phyloP scores from a whole-genome alignment of 2,329 filamentous ascomycete genomes.

The Chaetomiaceae sp. region DNA sequence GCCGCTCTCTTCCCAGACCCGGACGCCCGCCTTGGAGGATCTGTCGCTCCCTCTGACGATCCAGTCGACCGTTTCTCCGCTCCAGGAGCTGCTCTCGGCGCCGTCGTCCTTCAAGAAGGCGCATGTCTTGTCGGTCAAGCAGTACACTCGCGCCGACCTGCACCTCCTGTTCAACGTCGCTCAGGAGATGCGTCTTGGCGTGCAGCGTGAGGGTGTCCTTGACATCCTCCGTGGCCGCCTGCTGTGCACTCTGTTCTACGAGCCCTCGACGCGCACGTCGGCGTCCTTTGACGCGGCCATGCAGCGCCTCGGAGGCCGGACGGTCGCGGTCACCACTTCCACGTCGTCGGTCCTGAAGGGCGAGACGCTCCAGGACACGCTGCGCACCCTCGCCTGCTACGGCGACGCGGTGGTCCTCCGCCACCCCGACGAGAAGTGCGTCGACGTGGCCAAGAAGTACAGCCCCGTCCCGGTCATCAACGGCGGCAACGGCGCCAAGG shows the following conservation, averaged over 20 bases:
- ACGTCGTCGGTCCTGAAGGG: constrained; percentile 92
- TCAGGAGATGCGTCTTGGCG: constrained; percentile 93
- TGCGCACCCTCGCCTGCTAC: constrained; percentile 91
- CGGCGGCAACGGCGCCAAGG: constrained; percentile 89
- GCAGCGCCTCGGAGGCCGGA: constrained; percentile 91
- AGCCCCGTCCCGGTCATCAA: constrained; percentile 93
- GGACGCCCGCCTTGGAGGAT: constrained; percentile 37
- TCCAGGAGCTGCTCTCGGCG: constrained; percentile 68
- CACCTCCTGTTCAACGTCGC: constrained; percentile 94
- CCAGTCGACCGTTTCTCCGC: constrained; percentile 51
- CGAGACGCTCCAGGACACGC: constrained; percentile 86
- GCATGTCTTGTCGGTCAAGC: constrained; percentile 86
- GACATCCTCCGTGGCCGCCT: constrained; percentile 82
- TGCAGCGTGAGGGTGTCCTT: constrained; percentile 85
- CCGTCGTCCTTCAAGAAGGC: constrained; percentile 81
- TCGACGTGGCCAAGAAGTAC: constrained; percentile 78
- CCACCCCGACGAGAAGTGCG: constrained; percentile 78
- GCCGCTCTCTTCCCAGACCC: constrained; percentile 24
- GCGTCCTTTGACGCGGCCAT: constrained; percentile 96
- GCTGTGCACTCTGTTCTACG: constrained; percentile 91
- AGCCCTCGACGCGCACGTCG: constrained; percentile 93
- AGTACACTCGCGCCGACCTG: constrained; percentile 82
- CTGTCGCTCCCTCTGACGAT: constrained; percentile 43
- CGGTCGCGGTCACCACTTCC: constrained; percentile 73
- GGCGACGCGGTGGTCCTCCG: constrained; percentile 93